Evolutionary conservation across 129 eudicot species (phyloP).

Genomic region (Oenanthe sinensis): DNA sequence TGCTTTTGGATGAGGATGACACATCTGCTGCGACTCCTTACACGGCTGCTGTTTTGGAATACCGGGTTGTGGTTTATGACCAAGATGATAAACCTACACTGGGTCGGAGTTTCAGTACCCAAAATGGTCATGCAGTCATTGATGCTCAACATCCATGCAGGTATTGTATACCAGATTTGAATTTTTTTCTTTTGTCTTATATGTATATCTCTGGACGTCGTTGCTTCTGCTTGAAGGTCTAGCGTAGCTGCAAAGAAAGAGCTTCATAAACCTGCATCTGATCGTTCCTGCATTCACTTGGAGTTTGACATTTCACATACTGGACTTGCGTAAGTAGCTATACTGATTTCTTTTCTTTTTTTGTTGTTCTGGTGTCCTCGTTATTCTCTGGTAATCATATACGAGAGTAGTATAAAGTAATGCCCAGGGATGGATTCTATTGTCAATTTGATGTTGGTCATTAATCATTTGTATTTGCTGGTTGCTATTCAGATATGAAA

Average conservation of each 20-base stretch:
- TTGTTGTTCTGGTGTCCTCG: background rate
- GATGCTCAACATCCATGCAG: slow-evolving; percentile 37
- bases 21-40: slow-evolving; percentile 53
- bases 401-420: background rate
- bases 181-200: background rate
- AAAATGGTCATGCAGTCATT: background rate
- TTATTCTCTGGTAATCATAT: background rate
- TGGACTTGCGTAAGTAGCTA: slow-evolving; percentile 32
- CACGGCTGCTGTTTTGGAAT: slow-evolving; percentile 35
- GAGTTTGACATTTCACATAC: slow-evolving; percentile 69
- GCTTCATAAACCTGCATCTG: slow-evolving; percentile 74
- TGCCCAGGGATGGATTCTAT: too few relatives aligned
- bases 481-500: slow-evolving; percentile 50
- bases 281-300: slow-evolving; percentile 88
- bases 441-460: background rate
- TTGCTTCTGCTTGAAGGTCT: slow-evolving; percentile 32
- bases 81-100: background rate
- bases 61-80: slow-evolving; percentile 15
- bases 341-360: too few relatives aligned
- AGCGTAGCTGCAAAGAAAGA: slow-evolving; percentile 68
- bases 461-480: background rate
- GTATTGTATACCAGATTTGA: background rate
- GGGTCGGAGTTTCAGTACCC: background rate
- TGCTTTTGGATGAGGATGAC: slow-evolving; percentile 48
- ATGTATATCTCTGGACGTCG: background rate